Percentiles rank a stretch among this genome's conserved stretches.
These are phyloP conservation scores for Beauveria caledonica DNA, from an alignment of 2,329 filamentous ascomycete species.

Conservation along the genomic window DNA sequence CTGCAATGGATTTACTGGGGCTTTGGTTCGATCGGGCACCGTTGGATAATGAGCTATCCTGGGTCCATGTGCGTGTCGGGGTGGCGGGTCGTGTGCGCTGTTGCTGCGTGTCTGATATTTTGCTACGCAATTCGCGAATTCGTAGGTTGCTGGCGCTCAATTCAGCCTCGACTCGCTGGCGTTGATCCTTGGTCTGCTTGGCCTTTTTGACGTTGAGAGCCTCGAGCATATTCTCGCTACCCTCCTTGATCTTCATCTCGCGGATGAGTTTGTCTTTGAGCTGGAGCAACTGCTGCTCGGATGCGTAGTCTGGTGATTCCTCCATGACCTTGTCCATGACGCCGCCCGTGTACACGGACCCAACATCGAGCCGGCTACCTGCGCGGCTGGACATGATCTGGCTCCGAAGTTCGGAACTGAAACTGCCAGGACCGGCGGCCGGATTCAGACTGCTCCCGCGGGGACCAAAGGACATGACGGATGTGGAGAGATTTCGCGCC, in stretches of 20 bases:
- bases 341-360: conserved; percentile 27
- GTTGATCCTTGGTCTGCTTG: conserved; percentile 87
- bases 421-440: conserved; percentile 69
- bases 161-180: conserved; percentile 74
- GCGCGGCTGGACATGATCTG: conserved; percentile 46
- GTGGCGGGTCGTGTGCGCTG: conserved; percentile 39
- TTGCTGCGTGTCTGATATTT: conserved; percentile 51
- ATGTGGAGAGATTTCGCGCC: conserved; percentile 40
- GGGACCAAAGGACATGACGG: conserved; percentile 54
- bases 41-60: conserved; percentile 37
- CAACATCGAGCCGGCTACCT: conserved; percentile 28
- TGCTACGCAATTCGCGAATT: conserved; percentile 53
- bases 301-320: conserved; percentile 39
- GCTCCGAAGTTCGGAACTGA: conserved; percentile 78
- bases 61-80: conserved; percentile 43
- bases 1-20: conserved; percentile 43
- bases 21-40: conserved; percentile 50
- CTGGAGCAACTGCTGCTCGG: conserved; percentile 66
- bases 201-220: conserved; percentile 89
- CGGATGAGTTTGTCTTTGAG: conserved; percentile 83
- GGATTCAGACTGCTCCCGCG: conserved; percentile 64
- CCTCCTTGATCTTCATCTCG: conserved; percentile 95
- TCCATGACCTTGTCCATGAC: conserved; percentile 54
- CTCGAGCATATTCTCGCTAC: conserved; percentile 95
- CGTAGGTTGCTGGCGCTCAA: conserved; percentile 76